Base-by-base conservation (phyloP, 805 yeast genomes). In the Jamesozyma lodderae region DNA sequence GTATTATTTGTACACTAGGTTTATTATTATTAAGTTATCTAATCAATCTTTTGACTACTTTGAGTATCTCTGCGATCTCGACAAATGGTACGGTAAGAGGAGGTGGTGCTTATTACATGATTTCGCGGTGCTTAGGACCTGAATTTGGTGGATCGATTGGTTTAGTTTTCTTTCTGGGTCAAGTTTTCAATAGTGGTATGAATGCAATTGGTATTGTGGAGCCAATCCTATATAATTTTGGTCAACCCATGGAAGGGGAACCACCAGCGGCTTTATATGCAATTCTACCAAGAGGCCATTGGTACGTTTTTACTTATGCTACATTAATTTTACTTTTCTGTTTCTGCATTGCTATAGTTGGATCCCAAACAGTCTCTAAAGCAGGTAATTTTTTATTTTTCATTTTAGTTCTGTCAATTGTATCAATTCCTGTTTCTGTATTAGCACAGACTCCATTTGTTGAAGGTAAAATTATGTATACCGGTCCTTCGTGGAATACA, bases 61-160 rank as follows among this genome's bases (percentile, higher is more conserved):
- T 92, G 47, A 84, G 95, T 16, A 79, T 92, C 41, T 83, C 95
- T 39, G 98, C 98, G 1, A 92, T 92, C 43, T 86, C 96, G 2
- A 92, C 99, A 2, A 92, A 92, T 55, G 99, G 99, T 17, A 86
- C 94, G 0, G 97, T 92, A 2, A 75, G 87, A 48, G 97, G 97
- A 11, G 99, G 99, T 13, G 99, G 99, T 34, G 96, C 97, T 0
- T 92, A 92, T 57, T 92, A 87, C 53, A 92, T 92, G 96, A 86
- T 92, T 42, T 82, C 95, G 24, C 70, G 99, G 48, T 81, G 95
- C 24, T 65, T 92, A 43, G 99, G 99, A 0, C 96, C 96, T 3
- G 99, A 92, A 57, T 92, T 92, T 62, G 99, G 99, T 20, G 98
- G 98, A 3, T 82, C 96, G 4, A 90, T 92, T 46, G 99, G 99